Evolutionary conservation across 179 eudicot species (phyloP), one percentile per base, ranked within the genome.

Genomic region (Drosera spatulata): DNA sequence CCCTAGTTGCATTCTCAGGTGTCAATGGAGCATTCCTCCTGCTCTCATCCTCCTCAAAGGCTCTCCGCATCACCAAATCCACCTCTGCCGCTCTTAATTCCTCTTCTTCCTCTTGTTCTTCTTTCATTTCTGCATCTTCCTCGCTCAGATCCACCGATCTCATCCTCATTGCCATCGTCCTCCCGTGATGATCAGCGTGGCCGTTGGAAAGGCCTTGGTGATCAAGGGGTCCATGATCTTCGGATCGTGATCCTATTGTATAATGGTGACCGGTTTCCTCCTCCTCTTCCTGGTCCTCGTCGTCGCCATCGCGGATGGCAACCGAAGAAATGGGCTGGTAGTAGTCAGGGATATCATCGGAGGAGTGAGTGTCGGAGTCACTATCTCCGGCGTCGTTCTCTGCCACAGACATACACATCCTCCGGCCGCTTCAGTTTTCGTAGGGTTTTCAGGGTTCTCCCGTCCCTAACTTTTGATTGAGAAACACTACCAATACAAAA

Each of bases 21-120:
- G 86, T 48, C 80, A 87, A 47, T n/a, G 96, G 88, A 39, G 96
- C 88, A 41, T 70, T 75, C 46, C 94, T 82, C 3, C 94, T 79
- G 66, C 79, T 78, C 75, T 90, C 90, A 38, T 83, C 88, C 65
- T 79, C 94, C 50, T 77, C 72, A 59, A 87, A 77, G 3, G 91
- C 91, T 66, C 80, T 70, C 70, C 59, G 63, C 2, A 75, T 66
- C n/a, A 75, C 93, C 7, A 61, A n/a, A 2, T 79, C 86, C 10
- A 71, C 60, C 43, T 69, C 83, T 46, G 59, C 81, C 61, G 75
- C 62, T 45, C 63, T 69, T 60, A 71, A 73, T 43, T 58, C 71
- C 39, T n/a, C n/a, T n/a, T n/a, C n/a, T n/a, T n/a, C n/a, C n/a
- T 79, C 89, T 43, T 70, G 73, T 1, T 68, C 75, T 44, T 49